A percentile compares a stretch with the other conserved stretches of the same genome.
Conservation (phyloP, 2,329 filamentous ascomycete species). For the Claviceps spartinae region DNA sequence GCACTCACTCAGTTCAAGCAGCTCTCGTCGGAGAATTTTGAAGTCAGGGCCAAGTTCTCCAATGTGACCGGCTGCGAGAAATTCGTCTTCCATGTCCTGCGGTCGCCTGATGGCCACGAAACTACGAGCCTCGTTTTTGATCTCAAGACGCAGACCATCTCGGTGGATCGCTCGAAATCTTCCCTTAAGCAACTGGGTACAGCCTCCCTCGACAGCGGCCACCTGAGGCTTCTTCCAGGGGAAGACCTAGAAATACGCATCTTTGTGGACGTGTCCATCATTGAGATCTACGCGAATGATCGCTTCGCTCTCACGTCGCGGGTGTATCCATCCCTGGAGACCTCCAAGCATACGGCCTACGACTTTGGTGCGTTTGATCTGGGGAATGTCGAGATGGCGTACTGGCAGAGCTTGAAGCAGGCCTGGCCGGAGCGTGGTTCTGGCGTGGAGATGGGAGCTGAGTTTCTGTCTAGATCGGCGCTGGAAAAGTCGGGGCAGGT, state of each 20-base stretch:
- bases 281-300: slow-evolving; percentile 12
- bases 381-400: slow-evolving; percentile 1
- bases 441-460: slow-evolving; percentile 2
- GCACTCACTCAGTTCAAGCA: neutral
- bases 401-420: slow-evolving; percentile 1
- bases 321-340: slow-evolving; percentile 10
- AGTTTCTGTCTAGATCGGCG: slow-evolving; percentile 1
- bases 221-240: slow-evolving; percentile 5
- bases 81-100: slow-evolving; percentile 4
- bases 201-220: neutral
- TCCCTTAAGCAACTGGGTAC: slow-evolving; percentile 6
- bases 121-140: slow-evolving; percentile 10
- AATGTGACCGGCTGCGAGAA: slow-evolving; percentile 2
- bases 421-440: slow-evolving; percentile 4
- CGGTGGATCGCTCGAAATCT: slow-evolving; percentile 9
- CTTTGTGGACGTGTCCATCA: slow-evolving; percentile 11
- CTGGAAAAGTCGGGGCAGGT: neutral
- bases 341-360: neutral
- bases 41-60: slow-evolving; percentile 4
- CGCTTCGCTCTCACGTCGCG: slow-evolving; percentile 12
- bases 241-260: slow-evolving; percentile 10
- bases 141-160: slow-evolving; percentile 6
- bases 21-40: slow-evolving; percentile 3
- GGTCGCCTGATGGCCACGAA: slow-evolving; percentile 6
- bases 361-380: slow-evolving; percentile 4